Evolutionary conservation across 768 basidiomycete species (phyloP).

Genomic region (Porphyrellus cyaneotinctus): DNA sequence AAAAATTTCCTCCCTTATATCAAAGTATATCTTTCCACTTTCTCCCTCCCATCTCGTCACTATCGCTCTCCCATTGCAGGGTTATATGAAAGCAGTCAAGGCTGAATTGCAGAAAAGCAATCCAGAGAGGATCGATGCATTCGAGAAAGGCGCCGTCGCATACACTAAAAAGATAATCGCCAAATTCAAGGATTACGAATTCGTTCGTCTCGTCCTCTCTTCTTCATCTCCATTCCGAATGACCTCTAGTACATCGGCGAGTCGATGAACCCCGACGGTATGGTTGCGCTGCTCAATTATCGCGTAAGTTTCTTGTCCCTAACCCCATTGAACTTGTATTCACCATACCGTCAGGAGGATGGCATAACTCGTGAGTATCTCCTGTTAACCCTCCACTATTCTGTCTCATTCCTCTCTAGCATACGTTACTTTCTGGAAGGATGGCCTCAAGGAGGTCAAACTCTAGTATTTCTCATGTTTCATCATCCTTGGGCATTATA

Average conservation of each 20-base stretch:
- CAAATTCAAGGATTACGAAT: slow-evolving; percentile 93
- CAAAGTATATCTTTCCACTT: slow-evolving; percentile 46
- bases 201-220: slow-evolving; percentile 47
- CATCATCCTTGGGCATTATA: background rate
- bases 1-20: slow-evolving; percentile 79
- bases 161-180: slow-evolving; percentile 87
- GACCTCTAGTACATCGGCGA: slow-evolving; percentile 61
- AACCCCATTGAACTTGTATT: background rate
- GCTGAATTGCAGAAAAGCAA: slow-evolving; percentile 47
- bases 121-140: slow-evolving; percentile 61
- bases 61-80: slow-evolving; percentile 37
- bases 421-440: slow-evolving; percentile 94
- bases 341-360: slow-evolving; percentile 50
- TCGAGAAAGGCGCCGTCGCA: slow-evolving; percentile 74
- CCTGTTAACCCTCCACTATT: background rate
- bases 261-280: slow-evolving; percentile 80
- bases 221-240: background rate
- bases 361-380: slow-evolving; percentile 69
- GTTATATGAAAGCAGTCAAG: slow-evolving; percentile 94
- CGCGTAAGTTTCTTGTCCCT: slow-evolving; percentile 45
- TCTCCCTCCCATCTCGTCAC: background rate
- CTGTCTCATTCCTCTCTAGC: slow-evolving; percentile 41
- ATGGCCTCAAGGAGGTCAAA: slow-evolving; percentile 83
- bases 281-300: slow-evolving; percentile 95
- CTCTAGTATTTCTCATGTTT: slow-evolving; percentile 37